Evolutionary conservation across 331 rosid genomes (phyloP).

Genomic region (Prunus yedoensis): DNA sequence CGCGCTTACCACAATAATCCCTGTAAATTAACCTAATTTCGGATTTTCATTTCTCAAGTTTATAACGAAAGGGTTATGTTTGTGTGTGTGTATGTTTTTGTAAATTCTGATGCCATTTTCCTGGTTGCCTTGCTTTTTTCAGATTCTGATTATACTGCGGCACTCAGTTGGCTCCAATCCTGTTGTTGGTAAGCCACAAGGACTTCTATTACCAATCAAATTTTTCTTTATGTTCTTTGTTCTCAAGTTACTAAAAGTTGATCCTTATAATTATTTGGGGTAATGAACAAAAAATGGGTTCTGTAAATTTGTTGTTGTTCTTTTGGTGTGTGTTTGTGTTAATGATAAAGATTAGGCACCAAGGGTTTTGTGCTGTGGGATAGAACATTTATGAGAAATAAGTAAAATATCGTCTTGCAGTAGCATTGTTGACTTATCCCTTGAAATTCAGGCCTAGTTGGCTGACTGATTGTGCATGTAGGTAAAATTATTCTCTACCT

Average conservation of each 20-base stretch:
- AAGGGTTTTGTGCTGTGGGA: no score
- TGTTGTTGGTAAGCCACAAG: constrained; percentile 37
- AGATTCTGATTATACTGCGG: constrained; percentile 71
- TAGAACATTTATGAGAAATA: not conserved
- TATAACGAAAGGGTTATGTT: not conserved
- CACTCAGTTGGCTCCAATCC: constrained; percentile 44
- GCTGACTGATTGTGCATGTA: no score
- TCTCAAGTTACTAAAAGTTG: not conserved
- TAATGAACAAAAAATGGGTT: not conserved
- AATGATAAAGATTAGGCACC: not conserved
- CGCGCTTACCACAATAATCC: constrained; percentile 51
- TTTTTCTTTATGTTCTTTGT: not conserved
- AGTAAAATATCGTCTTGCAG: not conserved
- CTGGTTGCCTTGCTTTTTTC: constrained; percentile 5
- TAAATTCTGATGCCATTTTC: not conserved
- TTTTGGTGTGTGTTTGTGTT: not conserved
- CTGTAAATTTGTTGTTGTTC: not conserved
- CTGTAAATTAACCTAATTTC: constrained; percentile 40
- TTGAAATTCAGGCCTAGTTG: no score
- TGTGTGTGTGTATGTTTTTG: constrained; percentile 1
- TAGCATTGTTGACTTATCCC: no score
- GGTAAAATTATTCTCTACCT: not conserved
- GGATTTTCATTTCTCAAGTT: not conserved
- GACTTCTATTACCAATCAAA: not conserved
- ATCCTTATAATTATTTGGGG: not conserved